A percentile compares a stretch with the other conserved stretches of the same genome.
Evolutionary conservation across 2,329 filamentous ascomycete species (phyloP).

Genomic region (Diaporthe velutina): DNA sequence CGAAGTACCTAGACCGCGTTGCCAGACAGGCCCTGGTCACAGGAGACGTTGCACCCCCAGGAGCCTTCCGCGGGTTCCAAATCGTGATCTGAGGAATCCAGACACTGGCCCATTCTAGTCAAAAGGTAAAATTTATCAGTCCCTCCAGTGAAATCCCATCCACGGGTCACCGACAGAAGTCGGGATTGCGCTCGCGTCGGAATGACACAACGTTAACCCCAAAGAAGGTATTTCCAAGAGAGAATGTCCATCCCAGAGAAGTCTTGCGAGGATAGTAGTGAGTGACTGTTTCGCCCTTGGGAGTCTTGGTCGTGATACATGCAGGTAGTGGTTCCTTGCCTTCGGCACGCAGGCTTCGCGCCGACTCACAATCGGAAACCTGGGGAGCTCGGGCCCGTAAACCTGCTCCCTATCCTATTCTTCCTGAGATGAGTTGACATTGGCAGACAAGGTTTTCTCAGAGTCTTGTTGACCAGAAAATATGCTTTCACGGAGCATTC

Average conservation of each 20-base stretch:
- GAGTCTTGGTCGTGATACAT: background rate
- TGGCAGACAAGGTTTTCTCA: background rate
- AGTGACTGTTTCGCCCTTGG: background rate
- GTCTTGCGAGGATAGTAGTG: background rate
- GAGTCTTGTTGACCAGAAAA: background rate
- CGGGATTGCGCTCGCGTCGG: background rate
- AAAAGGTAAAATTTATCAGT: conserved; percentile 26
- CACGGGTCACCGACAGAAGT: conserved; percentile 3
- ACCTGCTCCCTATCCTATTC: background rate
- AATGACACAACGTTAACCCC: background rate
- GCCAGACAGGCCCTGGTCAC: conserved; percentile 20
- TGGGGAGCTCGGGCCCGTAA: background rate
- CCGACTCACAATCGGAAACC: background rate
- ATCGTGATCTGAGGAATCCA: conserved; percentile 13
- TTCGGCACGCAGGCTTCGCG: background rate
- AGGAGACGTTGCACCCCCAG: conserved; percentile 13
- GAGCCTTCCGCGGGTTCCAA: background rate
- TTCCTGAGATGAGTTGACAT: background rate
- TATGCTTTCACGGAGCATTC: conserved; percentile 7
- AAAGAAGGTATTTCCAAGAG: background rate
- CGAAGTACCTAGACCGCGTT: conserved; percentile 22
- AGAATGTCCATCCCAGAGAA: background rate
- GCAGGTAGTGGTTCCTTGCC: background rate
- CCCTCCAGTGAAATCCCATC: conserved; percentile 11
- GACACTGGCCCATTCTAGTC: conserved; percentile 4